Conservation (phyloP, 2,329 filamentous ascomycete species). For the Botrytis tulipae region DNA sequence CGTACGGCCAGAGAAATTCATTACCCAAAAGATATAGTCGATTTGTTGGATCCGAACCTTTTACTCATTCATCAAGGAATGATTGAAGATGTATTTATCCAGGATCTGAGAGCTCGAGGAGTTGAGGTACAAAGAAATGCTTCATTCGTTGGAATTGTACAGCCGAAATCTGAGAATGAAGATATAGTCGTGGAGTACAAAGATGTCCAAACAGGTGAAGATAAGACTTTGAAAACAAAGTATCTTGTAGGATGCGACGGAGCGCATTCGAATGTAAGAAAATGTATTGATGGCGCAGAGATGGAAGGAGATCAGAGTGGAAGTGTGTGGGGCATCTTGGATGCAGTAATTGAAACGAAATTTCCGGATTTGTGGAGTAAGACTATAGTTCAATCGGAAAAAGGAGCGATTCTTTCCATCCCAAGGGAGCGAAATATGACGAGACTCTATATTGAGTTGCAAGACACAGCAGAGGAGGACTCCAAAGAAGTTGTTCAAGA, state of each 20-base stretch:
- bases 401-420: conserved; percentile 60
- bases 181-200: conserved; percentile 47
- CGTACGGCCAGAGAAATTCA: conserved; percentile 41
- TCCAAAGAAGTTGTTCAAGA: conserved; percentile 51
- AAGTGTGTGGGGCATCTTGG: conserved; percentile 58
- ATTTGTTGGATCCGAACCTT: conserved; percentile 35
- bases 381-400: conserved; percentile 52
- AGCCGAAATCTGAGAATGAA: conserved; percentile 28
- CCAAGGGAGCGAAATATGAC: conserved; percentile 59
- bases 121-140: conserved; percentile 48
- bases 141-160: conserved; percentile 42
- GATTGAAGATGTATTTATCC: conserved; percentile 53
- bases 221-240: conserved; percentile 52
- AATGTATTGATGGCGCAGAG: conserved; percentile 49
- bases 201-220: conserved; percentile 54
- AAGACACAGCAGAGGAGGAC: conserved; percentile 46
- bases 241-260: conserved; percentile 64
- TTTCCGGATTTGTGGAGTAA: conserved; percentile 64
- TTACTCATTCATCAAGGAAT: conserved; percentile 52
- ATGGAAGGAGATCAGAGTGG: conserved; percentile 60
- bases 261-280: conserved; percentile 52
- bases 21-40: conserved; percentile 33
- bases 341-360: conserved; percentile 40
- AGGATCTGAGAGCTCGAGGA: conserved; percentile 51
- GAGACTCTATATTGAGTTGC: conserved; percentile 63